Percentiles rank a stretch among this genome's conserved stretches.
Conservation (phyloP, 208 protist species). For the Lotmaria passim region DNA sequence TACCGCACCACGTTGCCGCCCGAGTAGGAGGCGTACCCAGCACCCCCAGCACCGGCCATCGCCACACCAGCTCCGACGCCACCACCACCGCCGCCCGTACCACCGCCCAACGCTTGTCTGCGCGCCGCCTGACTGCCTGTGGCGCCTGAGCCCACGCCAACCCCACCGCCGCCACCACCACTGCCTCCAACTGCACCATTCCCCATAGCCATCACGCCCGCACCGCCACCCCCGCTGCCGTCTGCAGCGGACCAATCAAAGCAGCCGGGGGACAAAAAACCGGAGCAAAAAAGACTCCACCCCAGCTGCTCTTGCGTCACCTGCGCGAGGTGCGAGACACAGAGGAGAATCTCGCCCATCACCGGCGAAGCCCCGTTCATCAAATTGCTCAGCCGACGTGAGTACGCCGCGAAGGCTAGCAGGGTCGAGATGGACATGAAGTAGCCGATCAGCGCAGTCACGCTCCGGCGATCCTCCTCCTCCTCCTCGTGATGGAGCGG, state of each 20-base stretch:
- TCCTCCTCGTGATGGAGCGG: neutral
- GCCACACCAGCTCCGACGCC: neutral
- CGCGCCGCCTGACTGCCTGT: slow-evolving; percentile 6
- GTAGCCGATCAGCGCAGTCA: slow-evolving; percentile 20
- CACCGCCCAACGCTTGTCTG: slow-evolving; percentile 2
- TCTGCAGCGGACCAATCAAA: slow-evolving; percentile 18
- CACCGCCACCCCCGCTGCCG: neutral
- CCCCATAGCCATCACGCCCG: too few relatives aligned
- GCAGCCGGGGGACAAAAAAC: slow-evolving; percentile 15
- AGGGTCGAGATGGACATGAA: slow-evolving; percentile 16
- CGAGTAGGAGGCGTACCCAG: slow-evolving; percentile 1
- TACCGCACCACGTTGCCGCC: slow-evolving; percentile 27
- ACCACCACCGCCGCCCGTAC: neutral
- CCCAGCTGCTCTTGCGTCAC: slow-evolving; percentile 42
- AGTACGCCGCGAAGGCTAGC: slow-evolving; percentile 22
- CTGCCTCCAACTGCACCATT: too few relatives aligned
- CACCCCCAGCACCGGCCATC: neutral
- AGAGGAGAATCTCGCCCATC: slow-evolving; percentile 37
- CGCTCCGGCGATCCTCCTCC: neutral
- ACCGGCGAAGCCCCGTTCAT: slow-evolving; percentile 34
- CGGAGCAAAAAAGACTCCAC: slow-evolving; percentile 32
- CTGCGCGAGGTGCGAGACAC: slow-evolving; percentile 29
- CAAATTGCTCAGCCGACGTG: slow-evolving; percentile 26
- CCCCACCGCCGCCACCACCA: neutral
- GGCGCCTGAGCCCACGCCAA: neutral